Conservation (phyloP, 2,329 filamentous ascomycete species). For the Aulographum hederae region DNA sequence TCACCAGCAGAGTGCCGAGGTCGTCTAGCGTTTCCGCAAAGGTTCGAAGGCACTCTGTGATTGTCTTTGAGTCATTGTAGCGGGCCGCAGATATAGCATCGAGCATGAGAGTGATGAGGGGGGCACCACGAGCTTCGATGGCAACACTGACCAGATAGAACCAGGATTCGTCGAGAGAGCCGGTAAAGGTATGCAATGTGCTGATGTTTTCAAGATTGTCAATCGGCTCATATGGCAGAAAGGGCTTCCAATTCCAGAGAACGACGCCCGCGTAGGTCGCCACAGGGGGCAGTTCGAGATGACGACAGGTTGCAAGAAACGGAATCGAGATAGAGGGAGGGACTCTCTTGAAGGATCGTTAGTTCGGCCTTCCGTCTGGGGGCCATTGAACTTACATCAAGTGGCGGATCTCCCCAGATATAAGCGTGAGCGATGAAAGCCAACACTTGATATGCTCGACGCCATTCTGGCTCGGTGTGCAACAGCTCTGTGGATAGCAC, state of each 20-base stretch:
- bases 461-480: conserved; percentile 75
- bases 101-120: conserved; percentile 77
- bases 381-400: conserved; percentile 36
- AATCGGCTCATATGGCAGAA: conserved; percentile 67
- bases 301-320: conserved; percentile 55
- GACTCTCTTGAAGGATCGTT: conserved; percentile 30
- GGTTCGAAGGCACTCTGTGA: conserved; percentile 56
- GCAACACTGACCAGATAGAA: conserved; percentile 93
- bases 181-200: conserved; percentile 79
- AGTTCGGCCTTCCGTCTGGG: conserved; percentile 6
- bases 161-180: conserved; percentile 92
- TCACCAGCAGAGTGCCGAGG: conserved; percentile 56
- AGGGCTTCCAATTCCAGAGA: conserved; percentile 91
- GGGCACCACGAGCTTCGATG: conserved; percentile 80
- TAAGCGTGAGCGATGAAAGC: conserved; percentile 71
- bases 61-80: conserved; percentile 46
- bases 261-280: conserved; percentile 86
- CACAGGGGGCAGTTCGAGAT: conserved; percentile 75
- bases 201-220: conserved; percentile 77
- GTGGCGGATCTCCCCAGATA: conserved; percentile 65
- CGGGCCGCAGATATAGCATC: conserved; percentile 68
- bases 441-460: conserved; percentile 64
- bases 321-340: conserved; percentile 72
- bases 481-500: conserved; percentile 69
- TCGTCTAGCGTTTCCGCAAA: conserved; percentile 85